These are phyloP conservation scores for Chrysanthemum makinoi DNA, from an alignment of 129 eudicot genomes.

Conservation along the genomic window DNA sequence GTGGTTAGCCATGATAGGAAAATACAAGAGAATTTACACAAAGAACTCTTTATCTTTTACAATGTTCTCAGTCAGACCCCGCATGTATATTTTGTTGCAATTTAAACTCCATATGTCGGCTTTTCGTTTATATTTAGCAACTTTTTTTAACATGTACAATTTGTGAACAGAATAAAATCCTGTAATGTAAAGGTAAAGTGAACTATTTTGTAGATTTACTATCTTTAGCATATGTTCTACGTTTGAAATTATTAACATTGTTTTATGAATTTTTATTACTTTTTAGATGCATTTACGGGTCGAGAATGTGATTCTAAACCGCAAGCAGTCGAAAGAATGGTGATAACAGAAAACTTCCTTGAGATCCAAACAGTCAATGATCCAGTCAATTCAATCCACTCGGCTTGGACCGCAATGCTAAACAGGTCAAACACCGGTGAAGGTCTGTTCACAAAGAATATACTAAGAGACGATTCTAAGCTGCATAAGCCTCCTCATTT, in stretches of 20 bases:
- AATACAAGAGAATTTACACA: not conserved
- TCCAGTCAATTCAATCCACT: conserved; percentile 41
- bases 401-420: conserved; percentile 57
- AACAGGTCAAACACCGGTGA: conserved; percentile 39
- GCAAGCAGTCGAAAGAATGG: conserved; percentile 31
- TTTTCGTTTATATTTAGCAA: too few species aligned
- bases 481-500: conserved; percentile 78
- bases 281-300: conserved; percentile 35
- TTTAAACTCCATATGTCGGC: too few species aligned
- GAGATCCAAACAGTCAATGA: conserved; percentile 28
- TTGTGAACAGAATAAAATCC: too few species aligned
- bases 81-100: not conserved
- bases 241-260: not conserved
- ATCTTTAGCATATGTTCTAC: not conserved
- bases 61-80: not conserved
- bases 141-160: not conserved
- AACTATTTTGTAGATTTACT: not conserved
- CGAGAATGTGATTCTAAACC: conserved; percentile 39
- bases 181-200: too few species aligned
- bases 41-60: not conserved
- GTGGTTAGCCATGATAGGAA: conserved; percentile 5
- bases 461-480: conserved; percentile 18
- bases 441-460: conserved; percentile 17
- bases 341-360: conserved; percentile 33
- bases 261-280: not conserved